A percentile compares a stretch with the other conserved stretches of the same genome.
phyloP scores from a whole-genome alignment of 192 early-diverging fungal genomes.

The Backusella liffmaniae region DNA sequence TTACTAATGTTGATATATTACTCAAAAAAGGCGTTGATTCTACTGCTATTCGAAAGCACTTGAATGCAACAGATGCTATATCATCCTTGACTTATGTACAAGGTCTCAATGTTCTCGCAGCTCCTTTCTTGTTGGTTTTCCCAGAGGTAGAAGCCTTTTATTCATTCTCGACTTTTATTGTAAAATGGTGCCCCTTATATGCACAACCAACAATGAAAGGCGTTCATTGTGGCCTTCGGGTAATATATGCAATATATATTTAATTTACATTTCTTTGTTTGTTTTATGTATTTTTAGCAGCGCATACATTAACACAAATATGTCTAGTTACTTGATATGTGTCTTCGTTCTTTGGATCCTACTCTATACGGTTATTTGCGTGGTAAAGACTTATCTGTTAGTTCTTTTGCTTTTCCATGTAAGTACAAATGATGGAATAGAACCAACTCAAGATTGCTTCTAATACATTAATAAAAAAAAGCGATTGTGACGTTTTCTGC shows the following conservation, averaged over 20 bases:
- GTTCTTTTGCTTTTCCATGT: constrained; percentile 90
- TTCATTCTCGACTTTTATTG: constrained; percentile 84
- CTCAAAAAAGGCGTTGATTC: not conserved
- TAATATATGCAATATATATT: constrained; percentile 25
- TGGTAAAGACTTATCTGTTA: constrained; percentile 68
- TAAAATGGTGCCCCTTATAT: constrained; percentile 87
- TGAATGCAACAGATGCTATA: not conserved
- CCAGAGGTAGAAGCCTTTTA: constrained; percentile 91
- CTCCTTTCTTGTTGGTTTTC: constrained; percentile 91
- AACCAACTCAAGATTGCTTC: not conserved
- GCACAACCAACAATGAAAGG: constrained; percentile 88
- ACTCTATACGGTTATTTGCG: constrained; percentile 69
- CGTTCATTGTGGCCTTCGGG: constrained; percentile 87
- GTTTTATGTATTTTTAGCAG: not conserved
- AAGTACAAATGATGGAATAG: constrained; percentile 24
- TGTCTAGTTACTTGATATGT: constrained; percentile 77
- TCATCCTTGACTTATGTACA: constrained; percentile 78
- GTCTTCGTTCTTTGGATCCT: constrained; percentile 73
- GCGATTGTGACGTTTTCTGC: constrained; percentile 90
- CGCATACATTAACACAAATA: not conserved
- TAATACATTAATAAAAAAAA: not conserved
- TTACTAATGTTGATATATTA: not conserved
- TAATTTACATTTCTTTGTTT: not conserved
- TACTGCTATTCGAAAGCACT: constrained; percentile 5
- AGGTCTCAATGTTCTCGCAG: constrained; percentile 92